These are phyloP conservation scores for Phialocephala subalpina DNA, from an alignment of 2,329 filamentous ascomycete species.

Conservation along the genomic window DNA sequence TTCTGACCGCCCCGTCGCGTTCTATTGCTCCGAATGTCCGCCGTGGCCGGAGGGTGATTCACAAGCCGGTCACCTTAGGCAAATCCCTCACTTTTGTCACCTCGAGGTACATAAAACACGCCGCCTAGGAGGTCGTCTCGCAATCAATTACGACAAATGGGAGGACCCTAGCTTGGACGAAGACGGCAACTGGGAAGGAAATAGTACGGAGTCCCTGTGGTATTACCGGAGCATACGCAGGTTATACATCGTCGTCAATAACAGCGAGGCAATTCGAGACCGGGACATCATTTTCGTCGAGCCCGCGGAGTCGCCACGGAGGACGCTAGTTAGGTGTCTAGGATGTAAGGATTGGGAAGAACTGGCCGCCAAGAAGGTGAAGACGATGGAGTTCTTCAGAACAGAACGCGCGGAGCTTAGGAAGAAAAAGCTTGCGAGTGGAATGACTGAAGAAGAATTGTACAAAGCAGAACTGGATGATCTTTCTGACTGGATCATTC, in stretches of 20 bases:
- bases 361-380: not conserved
- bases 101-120: not conserved
- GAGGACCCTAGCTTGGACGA: not conserved
- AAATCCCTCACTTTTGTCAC: not conserved
- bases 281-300: not conserved
- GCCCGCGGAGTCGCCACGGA: not conserved
- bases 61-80: not conserved
- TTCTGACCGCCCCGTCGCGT: not conserved
- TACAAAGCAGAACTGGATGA: not conserved
- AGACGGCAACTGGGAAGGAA: not conserved
- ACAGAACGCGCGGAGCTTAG: not conserved
- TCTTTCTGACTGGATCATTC: not conserved
- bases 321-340: not conserved
- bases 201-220: not conserved
- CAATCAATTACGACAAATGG: slow-evolving; percentile 2
- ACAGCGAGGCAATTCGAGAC: not conserved
- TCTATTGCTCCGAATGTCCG: not conserved
- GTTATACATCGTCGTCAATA: not conserved
- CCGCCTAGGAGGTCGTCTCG: not conserved
- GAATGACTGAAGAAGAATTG: not conserved
- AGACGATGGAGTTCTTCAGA: not conserved
- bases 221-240: not conserved
- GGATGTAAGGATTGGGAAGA: not conserved
- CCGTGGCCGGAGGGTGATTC: not conserved
- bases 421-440: not conserved